Conservation (phyloP, 768 basidiomycete genomes). For the Boletus rubropictus region DNA sequence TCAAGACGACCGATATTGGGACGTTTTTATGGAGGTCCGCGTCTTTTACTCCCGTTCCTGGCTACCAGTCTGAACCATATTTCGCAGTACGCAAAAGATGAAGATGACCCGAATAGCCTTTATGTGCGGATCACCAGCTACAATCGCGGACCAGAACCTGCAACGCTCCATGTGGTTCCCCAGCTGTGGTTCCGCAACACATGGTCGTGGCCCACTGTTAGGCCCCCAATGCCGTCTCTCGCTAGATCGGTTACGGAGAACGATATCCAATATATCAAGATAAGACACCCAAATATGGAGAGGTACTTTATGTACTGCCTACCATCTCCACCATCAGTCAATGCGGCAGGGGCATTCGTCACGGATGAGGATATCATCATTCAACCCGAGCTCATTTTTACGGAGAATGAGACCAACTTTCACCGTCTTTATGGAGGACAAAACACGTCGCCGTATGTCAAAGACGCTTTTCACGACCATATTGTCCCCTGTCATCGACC, state of each 20-base stretch:
- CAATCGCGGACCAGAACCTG: slow-evolving; percentile 93
- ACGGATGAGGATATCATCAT: slow-evolving; percentile 54
- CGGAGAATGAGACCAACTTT: slow-evolving; percentile 97
- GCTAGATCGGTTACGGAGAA: slow-evolving; percentile 43
- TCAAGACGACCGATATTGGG: slow-evolving; percentile 95
- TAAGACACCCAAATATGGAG: slow-evolving; percentile 68
- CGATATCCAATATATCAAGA: slow-evolving; percentile 58
- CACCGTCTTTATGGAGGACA: slow-evolving; percentile 82
- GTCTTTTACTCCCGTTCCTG: slow-evolving; percentile 2
- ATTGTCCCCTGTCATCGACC: slow-evolving; percentile 83
- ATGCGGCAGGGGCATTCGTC: slow-evolving; percentile 57
- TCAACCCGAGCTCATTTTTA: slow-evolving; percentile 85
- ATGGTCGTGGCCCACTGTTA: slow-evolving; percentile 87
- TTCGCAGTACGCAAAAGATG: slow-evolving; percentile 91
- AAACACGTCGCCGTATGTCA: slow-evolving; percentile 79
- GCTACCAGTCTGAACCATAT: slow-evolving; percentile 2
- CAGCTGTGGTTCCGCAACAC: slow-evolving; percentile 98
- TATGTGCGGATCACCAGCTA: slow-evolving; percentile 94
- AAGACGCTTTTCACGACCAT: slow-evolving; percentile 98
- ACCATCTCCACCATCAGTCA: slow-evolving; percentile 87
- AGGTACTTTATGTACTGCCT: slow-evolving; percentile 82
- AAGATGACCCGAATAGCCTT: slow-evolving; percentile 79
- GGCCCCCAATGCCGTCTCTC: slow-evolving; percentile 60
- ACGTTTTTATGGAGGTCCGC: slow-evolving; percentile 92
- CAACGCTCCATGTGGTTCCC: slow-evolving; percentile 89